Conservation (phyloP, 768 basidiomycete species). For the Pulveroboletus sp. region DNA sequence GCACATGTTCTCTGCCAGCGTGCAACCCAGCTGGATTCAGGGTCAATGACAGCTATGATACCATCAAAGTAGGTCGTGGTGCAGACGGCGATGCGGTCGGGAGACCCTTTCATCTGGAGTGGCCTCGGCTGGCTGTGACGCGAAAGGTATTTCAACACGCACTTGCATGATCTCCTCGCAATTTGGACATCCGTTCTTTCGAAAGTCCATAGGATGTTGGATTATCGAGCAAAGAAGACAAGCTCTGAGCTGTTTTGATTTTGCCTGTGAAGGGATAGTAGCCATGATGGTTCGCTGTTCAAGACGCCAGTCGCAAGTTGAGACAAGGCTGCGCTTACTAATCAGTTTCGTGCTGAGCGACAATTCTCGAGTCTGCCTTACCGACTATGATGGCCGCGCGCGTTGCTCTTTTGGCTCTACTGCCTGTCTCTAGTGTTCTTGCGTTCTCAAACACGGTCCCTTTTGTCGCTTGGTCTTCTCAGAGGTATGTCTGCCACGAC, state of each 20-base stretch:
- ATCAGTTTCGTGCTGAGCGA: conserved; percentile 4
- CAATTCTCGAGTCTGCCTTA: neutral
- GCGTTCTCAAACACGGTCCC: conserved; percentile 66
- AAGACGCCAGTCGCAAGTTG: neutral
- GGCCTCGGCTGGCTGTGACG: neutral
- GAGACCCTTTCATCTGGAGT: conserved; percentile 79
- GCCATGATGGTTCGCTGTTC: conserved; percentile 26
- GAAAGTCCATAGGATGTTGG: conserved; percentile 80
- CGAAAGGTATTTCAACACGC: conserved; percentile 17
- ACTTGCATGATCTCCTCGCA: conserved; percentile 96
- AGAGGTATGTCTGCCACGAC: conserved; percentile 39
- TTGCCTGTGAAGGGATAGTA: conserved; percentile 57
- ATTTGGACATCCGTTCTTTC: conserved; percentile 88
- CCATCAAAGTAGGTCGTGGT: conserved; percentile 95
- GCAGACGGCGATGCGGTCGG: conserved; percentile 79
- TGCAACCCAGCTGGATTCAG: conserved; percentile 91
- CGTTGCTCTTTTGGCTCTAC: conserved; percentile 41
- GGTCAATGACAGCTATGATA: conserved; percentile 80
- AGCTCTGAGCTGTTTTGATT: conserved; percentile 77
- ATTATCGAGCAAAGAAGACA: conserved; percentile 94
- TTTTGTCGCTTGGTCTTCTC: conserved; percentile 70
- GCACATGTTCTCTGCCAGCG: conserved; percentile 93
- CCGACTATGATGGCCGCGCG: conserved; percentile 41
- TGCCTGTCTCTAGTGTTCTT: conserved; percentile 40
- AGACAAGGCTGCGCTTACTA: conserved; percentile 10